Percentiles rank a stretch among this genome's conserved stretches.
Conservation (phyloP, 1,284 basidiomycete species). For the Xerocomus amazonicus region DNA sequence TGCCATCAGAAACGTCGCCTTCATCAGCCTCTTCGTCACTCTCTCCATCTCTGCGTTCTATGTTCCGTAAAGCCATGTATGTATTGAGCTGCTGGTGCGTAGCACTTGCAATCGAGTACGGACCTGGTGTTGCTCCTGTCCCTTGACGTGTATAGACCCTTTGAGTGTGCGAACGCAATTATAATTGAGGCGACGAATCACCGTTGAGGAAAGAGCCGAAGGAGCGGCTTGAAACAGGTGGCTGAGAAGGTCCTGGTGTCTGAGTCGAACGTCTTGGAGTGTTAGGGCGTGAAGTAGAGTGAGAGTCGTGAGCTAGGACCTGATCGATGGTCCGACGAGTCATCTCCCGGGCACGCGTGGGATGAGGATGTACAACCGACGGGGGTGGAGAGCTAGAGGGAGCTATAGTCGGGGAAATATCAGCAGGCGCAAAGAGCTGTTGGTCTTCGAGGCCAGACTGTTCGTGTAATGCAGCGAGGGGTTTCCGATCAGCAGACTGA, state of each 20-base stretch:
- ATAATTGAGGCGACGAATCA: constrained; percentile 41
- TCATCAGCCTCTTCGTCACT: constrained; percentile 20
- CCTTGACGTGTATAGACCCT: constrained; percentile 34
- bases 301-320: constrained; percentile 14
- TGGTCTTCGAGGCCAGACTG: constrained; percentile 55
- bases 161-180: constrained; percentile 36
- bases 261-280: constrained; percentile 28
- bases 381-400: constrained; percentile 9
- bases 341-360: constrained; percentile 25
- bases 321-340: constrained; percentile 19
- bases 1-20: constrained; percentile 30
- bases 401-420: constrained; percentile 33
- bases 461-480: constrained; percentile 51
- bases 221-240: constrained; percentile 25
- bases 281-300: constrained; percentile 26
- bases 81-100: constrained; percentile 23
- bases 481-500: constrained; percentile 49
- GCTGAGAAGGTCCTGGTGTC: constrained; percentile 25
- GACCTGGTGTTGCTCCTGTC: constrained; percentile 25
- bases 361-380: constrained; percentile 30
- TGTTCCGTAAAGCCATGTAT: constrained; percentile 25
- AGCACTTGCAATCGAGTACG: constrained; percentile 27
- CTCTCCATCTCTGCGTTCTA: constrained; percentile 10
- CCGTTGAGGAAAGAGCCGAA: constrained; percentile 40
- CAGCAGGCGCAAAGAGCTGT: constrained; percentile 71